Evolutionary conservation across 78 protist species (phyloP).

Genomic region (Pigoraptor vietnamica): DNA sequence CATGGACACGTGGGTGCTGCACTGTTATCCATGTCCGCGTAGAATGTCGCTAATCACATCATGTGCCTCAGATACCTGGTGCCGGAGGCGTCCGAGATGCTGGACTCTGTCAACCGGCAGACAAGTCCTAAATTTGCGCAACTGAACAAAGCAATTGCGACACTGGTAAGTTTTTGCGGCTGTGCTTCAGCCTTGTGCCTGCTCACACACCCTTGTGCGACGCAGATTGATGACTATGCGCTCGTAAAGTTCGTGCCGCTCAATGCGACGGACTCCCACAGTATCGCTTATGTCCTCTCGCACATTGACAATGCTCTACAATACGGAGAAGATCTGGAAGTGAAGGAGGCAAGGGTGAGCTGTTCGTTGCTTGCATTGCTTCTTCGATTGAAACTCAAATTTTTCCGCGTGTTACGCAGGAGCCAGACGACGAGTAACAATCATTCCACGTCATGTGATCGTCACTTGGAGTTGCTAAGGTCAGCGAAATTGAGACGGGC

Average conservation of each 20-base stretch:
- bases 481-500: too few relatives aligned
- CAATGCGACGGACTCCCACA: slow-evolving; percentile 45
- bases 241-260: slow-evolving; percentile 78
- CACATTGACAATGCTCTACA: slow-evolving; percentile 75
- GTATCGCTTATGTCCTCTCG: slow-evolving; percentile 5
- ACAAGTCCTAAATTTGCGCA: not conserved
- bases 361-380: not conserved
- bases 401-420: too few relatives aligned
- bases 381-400: too few relatives aligned
- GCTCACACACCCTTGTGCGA: not conserved
- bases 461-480: too few relatives aligned
- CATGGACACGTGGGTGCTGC: not conserved
- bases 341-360: not conserved
- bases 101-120: not conserved
- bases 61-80: not conserved
- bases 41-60: not conserved
- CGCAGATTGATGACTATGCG: slow-evolving; percentile 71
- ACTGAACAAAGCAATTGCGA: slow-evolving; percentile 17
- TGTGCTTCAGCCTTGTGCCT: not conserved
- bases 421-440: too few relatives aligned
- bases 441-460: too few relatives aligned
- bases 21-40: not conserved
- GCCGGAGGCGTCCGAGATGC: not conserved
- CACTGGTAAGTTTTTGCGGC: not conserved
- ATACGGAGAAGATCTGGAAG: slow-evolving; percentile 83